A percentile compares a stretch with the other conserved stretches of the same genome.
These are phyloP conservation scores for Leucocoprinus sp. DNA, from an alignment of 768 basidiomycete species.

Conservation along the genomic window DNA sequence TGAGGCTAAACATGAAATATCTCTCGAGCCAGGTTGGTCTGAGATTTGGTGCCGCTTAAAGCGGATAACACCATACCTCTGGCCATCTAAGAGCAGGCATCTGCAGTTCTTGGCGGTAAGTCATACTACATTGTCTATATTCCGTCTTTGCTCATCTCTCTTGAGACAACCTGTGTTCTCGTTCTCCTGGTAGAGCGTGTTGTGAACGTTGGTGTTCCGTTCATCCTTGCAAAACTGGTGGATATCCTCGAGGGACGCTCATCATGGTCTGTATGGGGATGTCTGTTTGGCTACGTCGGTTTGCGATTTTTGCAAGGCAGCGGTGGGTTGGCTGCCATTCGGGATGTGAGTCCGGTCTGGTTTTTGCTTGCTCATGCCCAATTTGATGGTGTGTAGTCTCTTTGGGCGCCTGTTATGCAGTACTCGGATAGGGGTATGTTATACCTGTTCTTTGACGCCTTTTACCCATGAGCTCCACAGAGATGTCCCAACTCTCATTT, in stretches of 20 bases:
- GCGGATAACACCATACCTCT: slow-evolving; percentile 71
- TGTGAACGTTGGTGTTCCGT: slow-evolving; percentile 67
- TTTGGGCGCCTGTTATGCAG: slow-evolving; percentile 89
- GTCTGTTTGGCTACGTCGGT: slow-evolving; percentile 58
- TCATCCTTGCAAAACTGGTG: slow-evolving; percentile 62
- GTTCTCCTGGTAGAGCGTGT: slow-evolving; percentile 68
- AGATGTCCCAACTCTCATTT: slow-evolving; percentile 83
- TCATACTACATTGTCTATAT: slow-evolving; percentile 11
- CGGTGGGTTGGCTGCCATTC: slow-evolving; percentile 66
- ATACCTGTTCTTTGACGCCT: background rate
- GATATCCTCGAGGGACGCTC: slow-evolving; percentile 41
- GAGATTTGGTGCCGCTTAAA: slow-evolving; percentile 60
- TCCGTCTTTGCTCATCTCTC: slow-evolving; percentile 7
- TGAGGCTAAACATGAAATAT: slow-evolving; percentile 41
- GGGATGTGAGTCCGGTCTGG: slow-evolving; percentile 33
- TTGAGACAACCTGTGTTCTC: slow-evolving; percentile 55
- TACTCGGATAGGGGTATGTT: slow-evolving; percentile 64
- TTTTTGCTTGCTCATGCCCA: background rate
- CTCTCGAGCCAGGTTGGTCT: slow-evolving; percentile 60
- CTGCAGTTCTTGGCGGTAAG: slow-evolving; percentile 66
- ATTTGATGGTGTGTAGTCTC: slow-evolving; percentile 28
- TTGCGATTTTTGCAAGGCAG: slow-evolving; percentile 70
- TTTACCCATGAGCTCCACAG: slow-evolving; percentile 23
- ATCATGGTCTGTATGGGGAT: slow-evolving; percentile 53
- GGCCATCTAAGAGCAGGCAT: slow-evolving; percentile 61